Evolutionary conservation across 1,284 basidiomycete genomes (phyloP).

Genomic region (Ceratobasidium sp.): DNA sequence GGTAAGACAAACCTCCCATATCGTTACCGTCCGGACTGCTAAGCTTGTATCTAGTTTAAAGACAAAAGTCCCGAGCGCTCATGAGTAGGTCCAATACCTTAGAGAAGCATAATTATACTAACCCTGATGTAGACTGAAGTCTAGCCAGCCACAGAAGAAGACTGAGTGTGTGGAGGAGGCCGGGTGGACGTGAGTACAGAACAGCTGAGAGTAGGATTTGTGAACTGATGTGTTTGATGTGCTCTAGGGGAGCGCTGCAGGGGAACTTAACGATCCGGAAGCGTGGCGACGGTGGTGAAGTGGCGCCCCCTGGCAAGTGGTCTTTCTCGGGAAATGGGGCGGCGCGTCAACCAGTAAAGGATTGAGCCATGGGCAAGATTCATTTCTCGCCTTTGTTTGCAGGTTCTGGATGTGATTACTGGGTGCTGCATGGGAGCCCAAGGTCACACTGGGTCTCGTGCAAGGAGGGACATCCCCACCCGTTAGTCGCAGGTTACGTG

Average conservation of each 20-base stretch:
- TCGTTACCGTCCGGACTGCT: no score
- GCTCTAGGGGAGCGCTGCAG: neutral
- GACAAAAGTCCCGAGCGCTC: no score
- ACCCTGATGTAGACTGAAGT: no score
- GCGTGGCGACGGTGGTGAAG: neutral
- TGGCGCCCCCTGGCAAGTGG: neutral
- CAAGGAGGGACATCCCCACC: neutral
- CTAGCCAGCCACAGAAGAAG: no score
- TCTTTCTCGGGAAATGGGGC: neutral
- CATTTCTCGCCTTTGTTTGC: constrained; percentile 3
- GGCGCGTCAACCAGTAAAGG: neutral
- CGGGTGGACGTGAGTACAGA: no score
- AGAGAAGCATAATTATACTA: no score
- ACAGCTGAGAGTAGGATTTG: no score
- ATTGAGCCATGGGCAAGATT: neutral
- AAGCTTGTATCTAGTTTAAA: no score
- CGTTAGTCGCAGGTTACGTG: neutral
- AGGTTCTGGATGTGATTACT: neutral
- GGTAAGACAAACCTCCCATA: no score
- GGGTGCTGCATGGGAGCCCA: neutral
- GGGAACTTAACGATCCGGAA: neutral
- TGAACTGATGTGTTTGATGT: no score
- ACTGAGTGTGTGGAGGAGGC: no score
- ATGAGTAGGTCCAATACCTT: no score
- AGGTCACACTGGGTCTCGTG: neutral